A percentile compares a stretch with the other conserved stretches of the same genome.
phyloP scores from a whole-genome alignment of 2,329 filamentous ascomycete genomes.

The Sarocladiaceae sp. region DNA sequence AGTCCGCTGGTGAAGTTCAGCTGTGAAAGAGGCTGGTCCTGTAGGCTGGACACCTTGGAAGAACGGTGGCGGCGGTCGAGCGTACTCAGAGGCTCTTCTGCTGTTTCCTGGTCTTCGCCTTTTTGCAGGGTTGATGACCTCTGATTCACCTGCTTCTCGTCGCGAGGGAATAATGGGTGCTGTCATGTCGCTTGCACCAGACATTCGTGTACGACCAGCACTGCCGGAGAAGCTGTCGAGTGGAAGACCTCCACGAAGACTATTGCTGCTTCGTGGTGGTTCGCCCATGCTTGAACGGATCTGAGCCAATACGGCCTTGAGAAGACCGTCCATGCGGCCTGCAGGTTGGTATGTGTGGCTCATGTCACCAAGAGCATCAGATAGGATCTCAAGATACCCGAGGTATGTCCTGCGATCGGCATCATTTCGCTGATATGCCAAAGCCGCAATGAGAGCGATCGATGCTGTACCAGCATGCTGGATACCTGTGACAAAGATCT shows the following conservation, averaged over 20 bases:
- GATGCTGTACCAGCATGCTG: conserved; percentile 52
- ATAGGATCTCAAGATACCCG: conserved; percentile 48
- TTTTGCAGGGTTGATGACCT: conserved; percentile 22
- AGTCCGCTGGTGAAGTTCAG: conserved; percentile 11
- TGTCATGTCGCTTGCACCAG: conserved; percentile 16
- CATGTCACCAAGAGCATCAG: conserved; percentile 48
- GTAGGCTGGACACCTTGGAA: conserved; percentile 17
- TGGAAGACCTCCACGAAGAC: conserved; percentile 8
- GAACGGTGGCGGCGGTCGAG: conserved; percentile 24
- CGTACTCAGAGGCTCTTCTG: conserved; percentile 26
- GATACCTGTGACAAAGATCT: conserved; percentile 45
- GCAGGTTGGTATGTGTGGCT: conserved; percentile 48
- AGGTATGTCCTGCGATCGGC: conserved; percentile 34
- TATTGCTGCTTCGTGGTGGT: conserved; percentile 13
- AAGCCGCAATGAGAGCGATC: conserved; percentile 47
- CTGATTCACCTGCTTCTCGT: conserved; percentile 23
- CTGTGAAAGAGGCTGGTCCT: conserved; percentile 14
- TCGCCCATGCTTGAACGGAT: conserved; percentile 30
- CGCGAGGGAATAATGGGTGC: conserved; percentile 24
- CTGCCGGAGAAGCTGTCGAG: conserved; percentile 1
- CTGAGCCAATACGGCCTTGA: conserved; percentile 48
- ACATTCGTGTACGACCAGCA: conserved; percentile 10
- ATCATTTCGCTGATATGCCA: conserved; percentile 31
- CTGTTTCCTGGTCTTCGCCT: conserved; percentile 20
- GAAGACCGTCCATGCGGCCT: conserved; percentile 46